phyloP scores from a whole-genome alignment of 2,329 filamentous ascomycete genomes.

The Dactylonectria estremocensis region DNA sequence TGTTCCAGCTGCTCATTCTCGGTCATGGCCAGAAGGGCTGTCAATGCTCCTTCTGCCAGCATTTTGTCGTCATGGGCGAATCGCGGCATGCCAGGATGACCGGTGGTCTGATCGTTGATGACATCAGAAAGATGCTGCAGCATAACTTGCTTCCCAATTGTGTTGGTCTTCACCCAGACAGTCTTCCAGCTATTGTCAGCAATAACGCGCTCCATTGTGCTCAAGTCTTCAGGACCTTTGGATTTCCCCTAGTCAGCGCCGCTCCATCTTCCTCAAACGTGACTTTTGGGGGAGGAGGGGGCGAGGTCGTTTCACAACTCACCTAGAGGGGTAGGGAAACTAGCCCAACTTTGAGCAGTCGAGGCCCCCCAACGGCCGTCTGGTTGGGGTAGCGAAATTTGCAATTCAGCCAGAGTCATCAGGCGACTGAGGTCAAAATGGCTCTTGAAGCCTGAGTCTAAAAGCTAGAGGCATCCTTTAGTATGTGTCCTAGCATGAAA shows the following conservation, averaged over 20 bases:
- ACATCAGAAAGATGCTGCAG: constrained; percentile 12
- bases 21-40: constrained; percentile 7
- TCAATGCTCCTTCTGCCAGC: constrained; percentile 11
- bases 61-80: constrained; percentile 18
- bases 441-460: constrained; percentile 7
- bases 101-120: neutral
- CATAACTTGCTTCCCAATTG: constrained; percentile 10
- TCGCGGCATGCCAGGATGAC: constrained; percentile 5
- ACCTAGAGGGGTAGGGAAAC: constrained; percentile 9
- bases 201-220: constrained; percentile 4
- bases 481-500: neutral
- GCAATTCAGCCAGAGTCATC: constrained; percentile 2
- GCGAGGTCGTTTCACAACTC: neutral
- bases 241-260: neutral
- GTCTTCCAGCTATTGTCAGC: constrained; percentile 2
- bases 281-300: neutral
- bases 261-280: neutral
- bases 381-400: constrained; percentile 5
- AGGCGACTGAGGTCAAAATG: constrained; percentile 10
- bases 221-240: neutral
- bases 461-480: neutral
- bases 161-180: constrained; percentile 8
- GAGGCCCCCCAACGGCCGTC: constrained; percentile 15
- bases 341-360: constrained; percentile 16
- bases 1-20: constrained; percentile 27